A percentile compares a stretch with the other conserved stretches of the same genome.
Conservation (phyloP, 306 rosid species). For the Pueraria montana region DNA sequence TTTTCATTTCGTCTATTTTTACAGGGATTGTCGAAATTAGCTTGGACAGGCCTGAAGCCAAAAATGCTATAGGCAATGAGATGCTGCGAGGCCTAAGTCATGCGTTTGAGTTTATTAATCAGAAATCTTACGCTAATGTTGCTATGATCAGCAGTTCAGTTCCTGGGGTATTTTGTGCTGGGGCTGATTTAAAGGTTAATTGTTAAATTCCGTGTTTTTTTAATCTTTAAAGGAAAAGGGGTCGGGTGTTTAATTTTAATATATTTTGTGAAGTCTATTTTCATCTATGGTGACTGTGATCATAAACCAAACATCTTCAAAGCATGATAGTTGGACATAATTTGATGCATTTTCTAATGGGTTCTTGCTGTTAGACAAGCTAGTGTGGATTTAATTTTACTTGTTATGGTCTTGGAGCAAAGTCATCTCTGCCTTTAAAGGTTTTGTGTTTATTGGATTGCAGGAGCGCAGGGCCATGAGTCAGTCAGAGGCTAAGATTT, state of each 20-base stretch:
- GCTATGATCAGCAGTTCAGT: slow-evolving; percentile 78
- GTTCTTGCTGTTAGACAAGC: slow-evolving; percentile 32
- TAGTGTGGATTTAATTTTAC: slow-evolving; percentile 28
- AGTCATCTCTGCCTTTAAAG: neutral
- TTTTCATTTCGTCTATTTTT: slow-evolving; percentile 20
- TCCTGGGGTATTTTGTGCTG: slow-evolving; percentile 66
- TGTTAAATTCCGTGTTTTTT: neutral
- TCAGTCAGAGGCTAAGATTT: slow-evolving; percentile 64
- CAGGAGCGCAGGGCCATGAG: slow-evolving; percentile 86
- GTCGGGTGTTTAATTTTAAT: slow-evolving; percentile 5
- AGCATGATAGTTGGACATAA: neutral
- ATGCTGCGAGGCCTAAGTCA: slow-evolving; percentile 69
- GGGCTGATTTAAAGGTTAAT: slow-evolving; percentile 61
- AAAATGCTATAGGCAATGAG: slow-evolving; percentile 87
- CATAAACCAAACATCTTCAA: neutral
- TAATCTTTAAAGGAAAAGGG: neutral
- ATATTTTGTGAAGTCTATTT: neutral
- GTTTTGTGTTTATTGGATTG: slow-evolving; percentile 46
- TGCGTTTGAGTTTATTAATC: slow-evolving; percentile 65
- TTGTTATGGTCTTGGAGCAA: slow-evolving; percentile 15
- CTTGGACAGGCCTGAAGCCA: slow-evolving; percentile 75
- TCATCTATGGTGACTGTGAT: slow-evolving; percentile 8
- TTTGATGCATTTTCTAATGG: slow-evolving; percentile 16
- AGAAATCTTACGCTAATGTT: slow-evolving; percentile 68
- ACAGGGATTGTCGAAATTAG: slow-evolving; percentile 79